Evolutionary conservation across 768 basidiomycete species (phyloP), one percentile per base, ranked within the genome.

Genomic region (Boletus insuetus): DNA sequence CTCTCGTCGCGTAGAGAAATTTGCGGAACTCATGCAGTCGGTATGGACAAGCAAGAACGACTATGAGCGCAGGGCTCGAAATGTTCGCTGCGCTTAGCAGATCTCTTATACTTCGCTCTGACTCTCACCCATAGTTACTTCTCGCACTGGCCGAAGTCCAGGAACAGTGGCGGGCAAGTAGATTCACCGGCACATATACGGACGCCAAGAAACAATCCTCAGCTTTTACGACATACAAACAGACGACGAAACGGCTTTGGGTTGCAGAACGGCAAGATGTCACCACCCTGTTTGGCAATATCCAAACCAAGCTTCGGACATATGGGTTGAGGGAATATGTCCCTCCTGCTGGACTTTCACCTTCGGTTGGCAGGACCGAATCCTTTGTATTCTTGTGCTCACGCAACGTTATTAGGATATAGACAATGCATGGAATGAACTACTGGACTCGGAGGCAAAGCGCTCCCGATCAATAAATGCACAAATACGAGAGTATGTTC

Each of bases 1-100:
- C 19, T 89, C 94, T 1, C 83, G 95, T 48, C 81, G 96, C 11
- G 91, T 98, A 0, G 93, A 93, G 69, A 96, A 96, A 68, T 98
- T 98, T 65, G 94, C 93, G 1, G 93, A 97, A 60, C 82, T 96
- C 50, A 93, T 97, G 89, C 91, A 90, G 64, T 91, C 89, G 4
- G 86, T 94, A 11, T 94, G 94, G 93, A 67, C 84, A 3, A 86
- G 85, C 46, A 80, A 83, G 59, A 95, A 94, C 63, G 95, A 98
- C 69, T 99, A 98, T 65, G 95, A 98, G 68, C 82, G 88, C 19
- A 89, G 96, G 34, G 86, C 88, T 49, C 79, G 82, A 46, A 75
- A 83, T 39, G 91, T 93, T 63, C 39, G 80, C 69, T 34, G 26
- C 2, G 17, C 51, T 50, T 49, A 47, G 3, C n/a, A 16, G 19